Evolutionary conservation across 345 rosid species (phyloP).

Genomic region (Boechera divaricarpa): DNA sequence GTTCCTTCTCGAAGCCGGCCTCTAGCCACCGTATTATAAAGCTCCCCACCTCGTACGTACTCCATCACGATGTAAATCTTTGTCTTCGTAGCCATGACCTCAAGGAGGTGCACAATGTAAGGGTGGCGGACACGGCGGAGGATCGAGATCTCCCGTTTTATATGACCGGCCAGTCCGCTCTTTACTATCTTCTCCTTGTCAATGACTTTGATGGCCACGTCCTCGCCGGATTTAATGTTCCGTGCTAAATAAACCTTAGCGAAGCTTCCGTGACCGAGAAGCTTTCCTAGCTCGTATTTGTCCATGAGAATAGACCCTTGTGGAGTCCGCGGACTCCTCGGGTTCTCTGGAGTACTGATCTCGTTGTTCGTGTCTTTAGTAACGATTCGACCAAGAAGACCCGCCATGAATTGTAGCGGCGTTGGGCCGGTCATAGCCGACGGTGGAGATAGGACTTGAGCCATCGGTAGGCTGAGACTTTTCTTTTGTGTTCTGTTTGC

Average conservation of each 20-base stretch:
- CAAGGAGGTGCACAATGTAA: slow-evolving; percentile 68
- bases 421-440: slow-evolving; percentile 17
- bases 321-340: slow-evolving; percentile 39
- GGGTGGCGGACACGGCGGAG: slow-evolving; percentile 77
- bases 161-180: slow-evolving; percentile 55
- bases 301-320: slow-evolving; percentile 58
- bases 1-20: slow-evolving; percentile 76
- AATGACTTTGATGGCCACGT: slow-evolving; percentile 88
- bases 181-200: slow-evolving; percentile 69
- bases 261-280: slow-evolving; percentile 93
- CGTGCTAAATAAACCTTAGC: slow-evolving; percentile 90
- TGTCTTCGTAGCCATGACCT: slow-evolving; percentile 83
- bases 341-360: slow-evolving; percentile 30
- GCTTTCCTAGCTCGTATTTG: slow-evolving; percentile 84
- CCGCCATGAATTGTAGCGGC: slow-evolving; percentile 36
- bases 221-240: slow-evolving; percentile 58
- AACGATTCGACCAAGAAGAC: slow-evolving; percentile 31
- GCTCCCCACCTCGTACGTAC: slow-evolving; percentile 84
- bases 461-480: slow-evolving; percentile 23
- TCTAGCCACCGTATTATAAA: slow-evolving; percentile 70
- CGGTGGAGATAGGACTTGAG: slow-evolving; percentile 40
- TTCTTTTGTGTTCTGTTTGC: not conserved
- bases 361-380: slow-evolving; percentile 34
- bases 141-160: slow-evolving; percentile 93
- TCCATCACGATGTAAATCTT: slow-evolving; percentile 93